Evolutionary conservation across 2,329 filamentous ascomycete species (phyloP), one percentile per base, ranked within the genome.

Genomic region (Fusarium cicatricum): DNA sequence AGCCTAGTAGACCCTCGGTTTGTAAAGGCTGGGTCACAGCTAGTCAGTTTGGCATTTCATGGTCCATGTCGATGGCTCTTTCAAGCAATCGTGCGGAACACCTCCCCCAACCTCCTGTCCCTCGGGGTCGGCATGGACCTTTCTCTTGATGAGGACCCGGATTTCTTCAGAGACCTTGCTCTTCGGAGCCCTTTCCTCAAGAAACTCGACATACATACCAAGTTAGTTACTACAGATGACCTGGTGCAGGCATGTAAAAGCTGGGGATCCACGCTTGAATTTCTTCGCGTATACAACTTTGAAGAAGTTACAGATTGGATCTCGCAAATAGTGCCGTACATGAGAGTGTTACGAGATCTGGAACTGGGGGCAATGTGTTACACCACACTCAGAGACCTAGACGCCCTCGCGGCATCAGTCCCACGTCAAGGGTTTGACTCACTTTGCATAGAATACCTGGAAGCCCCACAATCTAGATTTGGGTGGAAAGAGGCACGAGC

Each of bases 181-280:
- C 28, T 15, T 2, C 23, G 5, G 8, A 39, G 44, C 12, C 57
- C 51, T 9, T n/a, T 8, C 4, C 31, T 61, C 8, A 26, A 58
- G 8, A 34, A 10, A 4, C 38, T 64, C 1, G 17, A 50, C 5
- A 16, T 55, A 2, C 21, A 32, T 1, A 36, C 31, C 15, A 11
- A 9, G 2, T 12, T 42, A 11, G 15, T 14, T 12, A 29, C n/a
- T 3, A 6, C 4, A 2, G 4, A 21, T 9, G 51, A 55, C n/a
- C 33, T 64, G 8, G 2, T 28, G 0, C 11, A 31, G 0, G 52
- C 53, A 0, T 64, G 49, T 12, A 33, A 49, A 16, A 28, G 1
- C 23, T 66, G 63, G 63, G 48, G 53, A 0, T 2, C 40, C 7
- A 45, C 51, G n/a, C 49, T 66, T 4, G 33, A 31, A 3, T 19